Evolutionary conservation across 345 rosid genomes (phyloP).

Genomic region (Firmiana major): DNA sequence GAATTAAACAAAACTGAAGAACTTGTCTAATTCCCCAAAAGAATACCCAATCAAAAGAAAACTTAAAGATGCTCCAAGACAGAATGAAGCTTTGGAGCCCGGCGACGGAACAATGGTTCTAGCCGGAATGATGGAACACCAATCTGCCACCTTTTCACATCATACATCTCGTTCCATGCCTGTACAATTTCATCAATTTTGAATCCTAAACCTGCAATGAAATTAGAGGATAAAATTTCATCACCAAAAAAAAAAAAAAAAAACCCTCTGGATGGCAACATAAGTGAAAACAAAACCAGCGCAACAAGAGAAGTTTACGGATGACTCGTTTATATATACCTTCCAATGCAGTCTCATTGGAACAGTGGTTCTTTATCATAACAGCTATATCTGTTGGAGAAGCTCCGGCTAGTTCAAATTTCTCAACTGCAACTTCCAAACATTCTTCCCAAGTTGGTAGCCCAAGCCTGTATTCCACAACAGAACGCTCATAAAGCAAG

Average conservation of each 20-base stretch:
- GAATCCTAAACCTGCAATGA: constrained; percentile 69
- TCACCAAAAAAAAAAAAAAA: background rate
- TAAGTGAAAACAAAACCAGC: background rate
- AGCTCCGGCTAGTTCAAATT: constrained; percentile 98
- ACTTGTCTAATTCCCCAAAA: constrained; percentile 13
- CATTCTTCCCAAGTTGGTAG: constrained; percentile 98
- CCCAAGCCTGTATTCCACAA: constrained; percentile 84
- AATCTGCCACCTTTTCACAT: constrained; percentile 91
- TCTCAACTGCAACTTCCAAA: constrained; percentile 94
- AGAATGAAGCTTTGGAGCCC: constrained; percentile 73
- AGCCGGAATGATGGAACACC: constrained; percentile 93
- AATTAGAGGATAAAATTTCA: background rate
- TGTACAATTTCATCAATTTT: constrained; percentile 94
- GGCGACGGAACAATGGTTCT: constrained; percentile 89
- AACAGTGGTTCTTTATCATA: constrained; percentile 96
- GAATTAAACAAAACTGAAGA: constrained; percentile 17
- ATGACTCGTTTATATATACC: constrained; percentile 38
- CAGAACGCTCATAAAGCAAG: constrained; percentile 86
- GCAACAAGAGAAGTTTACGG: background rate
- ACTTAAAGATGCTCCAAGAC: constrained; percentile 66
- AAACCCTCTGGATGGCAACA: background rate
- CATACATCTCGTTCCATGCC: constrained; percentile 99
- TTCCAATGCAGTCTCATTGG: constrained; percentile 77
- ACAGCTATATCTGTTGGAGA: constrained; percentile 93
- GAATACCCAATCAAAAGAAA: constrained; percentile 15